phyloP scores from a whole-genome alignment of 495 filamentous ascomycete genomes.

The Penicillium paradoxum region DNA sequence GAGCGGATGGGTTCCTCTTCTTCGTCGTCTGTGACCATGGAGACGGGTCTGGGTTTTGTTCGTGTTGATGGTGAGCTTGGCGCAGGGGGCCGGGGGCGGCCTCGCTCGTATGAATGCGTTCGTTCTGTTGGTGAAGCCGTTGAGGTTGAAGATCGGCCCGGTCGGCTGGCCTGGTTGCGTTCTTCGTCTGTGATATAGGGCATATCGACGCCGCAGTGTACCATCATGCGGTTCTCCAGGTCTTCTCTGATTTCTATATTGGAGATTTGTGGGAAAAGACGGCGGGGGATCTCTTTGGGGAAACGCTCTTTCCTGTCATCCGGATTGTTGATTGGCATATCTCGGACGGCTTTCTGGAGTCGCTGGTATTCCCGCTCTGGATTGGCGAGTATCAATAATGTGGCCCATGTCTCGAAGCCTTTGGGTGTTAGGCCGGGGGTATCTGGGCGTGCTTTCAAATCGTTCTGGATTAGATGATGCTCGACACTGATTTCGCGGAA shows the following conservation, averaged over 20 bases:
- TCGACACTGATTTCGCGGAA: conserved; percentile 73
- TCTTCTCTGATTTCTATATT: conserved; percentile 37
- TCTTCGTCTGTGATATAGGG: conserved; percentile 39
- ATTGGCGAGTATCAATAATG: conserved; percentile 66
- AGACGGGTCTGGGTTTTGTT: not conserved
- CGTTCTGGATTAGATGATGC: conserved; percentile 73
- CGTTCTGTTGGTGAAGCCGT: conserved; percentile 17
- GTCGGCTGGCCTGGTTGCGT: conserved; percentile 26
- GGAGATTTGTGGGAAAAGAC: conserved; percentile 57
- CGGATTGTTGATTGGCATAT: conserved; percentile 70
- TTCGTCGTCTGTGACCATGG: conserved; percentile 41
- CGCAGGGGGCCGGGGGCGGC: conserved; percentile 43
- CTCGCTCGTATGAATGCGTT: conserved; percentile 42
- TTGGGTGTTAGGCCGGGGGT: conserved; percentile 73
- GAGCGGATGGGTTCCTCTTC: conserved; percentile 38
- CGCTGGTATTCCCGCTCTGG: conserved; percentile 74
- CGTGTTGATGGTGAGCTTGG: not conserved
- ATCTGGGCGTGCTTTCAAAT: conserved; percentile 53
- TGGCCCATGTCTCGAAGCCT: conserved; percentile 77
- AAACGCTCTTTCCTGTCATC: conserved; percentile 71
- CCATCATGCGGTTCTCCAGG: conserved; percentile 40
- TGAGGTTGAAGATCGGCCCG: conserved; percentile 16
- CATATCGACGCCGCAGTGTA: conserved; percentile 47
- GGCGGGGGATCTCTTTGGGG: conserved; percentile 71
- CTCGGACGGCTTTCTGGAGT: conserved; percentile 63